Evolutionary conservation across 2,329 filamentous ascomycete genomes (phyloP).

Genomic region (Trichoderma sp.): DNA sequence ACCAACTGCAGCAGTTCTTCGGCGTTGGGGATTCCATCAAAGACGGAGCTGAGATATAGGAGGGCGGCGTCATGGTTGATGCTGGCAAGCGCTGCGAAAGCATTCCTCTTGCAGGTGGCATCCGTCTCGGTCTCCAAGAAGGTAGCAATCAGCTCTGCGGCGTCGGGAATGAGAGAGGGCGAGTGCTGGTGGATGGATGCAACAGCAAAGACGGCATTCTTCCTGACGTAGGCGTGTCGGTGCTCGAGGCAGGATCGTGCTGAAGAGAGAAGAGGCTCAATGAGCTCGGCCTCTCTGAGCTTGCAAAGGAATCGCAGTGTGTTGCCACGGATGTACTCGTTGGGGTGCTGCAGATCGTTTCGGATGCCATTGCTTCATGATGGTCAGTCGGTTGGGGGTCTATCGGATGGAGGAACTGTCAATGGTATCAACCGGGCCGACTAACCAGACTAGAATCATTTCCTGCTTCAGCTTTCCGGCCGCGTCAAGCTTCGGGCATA

Average conservation of each 20-base stretch:
- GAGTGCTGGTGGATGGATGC: slow-evolving; percentile 91
- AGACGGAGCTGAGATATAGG: slow-evolving; percentile 82
- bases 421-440: not conserved
- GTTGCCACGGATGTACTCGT: slow-evolving; percentile 97
- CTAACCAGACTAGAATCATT: slow-evolving; percentile 96
- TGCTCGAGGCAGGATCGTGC: slow-evolving; percentile 92
- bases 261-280: slow-evolving; percentile 92
- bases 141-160: slow-evolving; percentile 83
- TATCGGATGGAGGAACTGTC: not conserved
- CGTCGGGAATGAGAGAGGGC: slow-evolving; percentile 90
- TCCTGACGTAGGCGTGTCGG: slow-evolving; percentile 94
- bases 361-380: slow-evolving; percentile 87
- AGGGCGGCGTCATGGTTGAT: slow-evolving; percentile 94
- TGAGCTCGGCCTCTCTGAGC: slow-evolving; percentile 89
- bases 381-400: not conserved
- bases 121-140: slow-evolving; percentile 93
- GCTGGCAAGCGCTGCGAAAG: slow-evolving; percentile 84
- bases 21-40: slow-evolving; percentile 90
- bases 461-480: slow-evolving; percentile 97
- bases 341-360: slow-evolving; percentile 94
- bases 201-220: slow-evolving; percentile 95
- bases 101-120: slow-evolving; percentile 95
- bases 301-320: slow-evolving; percentile 98
- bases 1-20: slow-evolving; percentile 92
- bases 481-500: slow-evolving; percentile 92